These are phyloP conservation scores for Xylaria sp. DNA, from an alignment of 2,329 filamentous ascomycete genomes.

Conservation along the genomic window DNA sequence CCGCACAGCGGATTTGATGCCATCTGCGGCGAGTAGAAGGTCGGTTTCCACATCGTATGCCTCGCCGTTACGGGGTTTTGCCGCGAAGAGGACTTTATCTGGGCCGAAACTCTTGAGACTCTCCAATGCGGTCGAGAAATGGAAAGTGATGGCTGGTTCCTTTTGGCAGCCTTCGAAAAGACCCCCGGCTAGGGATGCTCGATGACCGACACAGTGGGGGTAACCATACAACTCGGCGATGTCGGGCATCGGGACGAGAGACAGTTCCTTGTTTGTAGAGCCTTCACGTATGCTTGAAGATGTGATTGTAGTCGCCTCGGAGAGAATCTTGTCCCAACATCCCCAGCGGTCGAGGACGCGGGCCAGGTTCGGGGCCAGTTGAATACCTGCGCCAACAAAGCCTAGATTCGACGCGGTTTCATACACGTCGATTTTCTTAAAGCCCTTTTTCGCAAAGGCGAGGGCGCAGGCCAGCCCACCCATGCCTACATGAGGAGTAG, in stretches of 20 bases:
- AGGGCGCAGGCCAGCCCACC: slow-evolving; percentile 78
- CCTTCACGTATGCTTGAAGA: slow-evolving; percentile 82
- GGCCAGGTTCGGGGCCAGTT: slow-evolving; percentile 84
- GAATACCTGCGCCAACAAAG: slow-evolving; percentile 86
- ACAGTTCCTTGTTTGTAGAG: slow-evolving; percentile 73
- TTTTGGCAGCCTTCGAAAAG: slow-evolving; percentile 76
- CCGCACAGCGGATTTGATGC: slow-evolving; percentile 64
- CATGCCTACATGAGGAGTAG: slow-evolving; percentile 67
- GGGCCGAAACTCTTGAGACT: slow-evolving; percentile 68
- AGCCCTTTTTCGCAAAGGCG: slow-evolving; percentile 79
- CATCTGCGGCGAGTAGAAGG: slow-evolving; percentile 64
- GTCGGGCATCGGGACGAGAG: slow-evolving; percentile 74
- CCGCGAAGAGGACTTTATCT: slow-evolving; percentile 64
- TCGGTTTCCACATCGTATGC: slow-evolving; percentile 65
- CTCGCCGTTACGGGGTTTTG: slow-evolving; percentile 65
- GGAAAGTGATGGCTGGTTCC: slow-evolving; percentile 72
- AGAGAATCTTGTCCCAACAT: slow-evolving; percentile 72
- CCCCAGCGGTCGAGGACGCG: slow-evolving; percentile 78
- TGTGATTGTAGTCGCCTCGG: slow-evolving; percentile 75
- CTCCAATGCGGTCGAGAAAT: slow-evolving; percentile 69
- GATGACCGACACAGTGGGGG: slow-evolving; percentile 83
- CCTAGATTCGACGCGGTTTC: slow-evolving; percentile 78
- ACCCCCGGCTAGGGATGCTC: slow-evolving; percentile 74
- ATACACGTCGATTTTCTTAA: slow-evolving; percentile 77
- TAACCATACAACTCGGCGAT: slow-evolving; percentile 76